Conservation (phyloP, 306 rosid species). For the Gastrolobium bilobum region DNA sequence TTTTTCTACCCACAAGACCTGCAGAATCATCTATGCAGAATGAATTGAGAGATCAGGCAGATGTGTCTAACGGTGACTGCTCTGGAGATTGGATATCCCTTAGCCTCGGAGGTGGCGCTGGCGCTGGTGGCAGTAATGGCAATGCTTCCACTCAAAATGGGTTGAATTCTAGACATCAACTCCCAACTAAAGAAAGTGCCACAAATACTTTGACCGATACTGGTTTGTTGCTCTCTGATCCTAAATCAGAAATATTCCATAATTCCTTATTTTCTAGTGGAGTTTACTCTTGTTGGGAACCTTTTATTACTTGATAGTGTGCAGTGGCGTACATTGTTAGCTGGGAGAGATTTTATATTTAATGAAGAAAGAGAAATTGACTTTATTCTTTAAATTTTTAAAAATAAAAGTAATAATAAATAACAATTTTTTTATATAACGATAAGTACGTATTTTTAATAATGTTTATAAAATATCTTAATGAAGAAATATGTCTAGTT, state of each 20-base stretch:
- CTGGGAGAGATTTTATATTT: neutral
- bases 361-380: no score
- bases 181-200: constrained; percentile 64
- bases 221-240: constrained; percentile 67
- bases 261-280: neutral
- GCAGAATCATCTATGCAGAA: constrained; percentile 74
- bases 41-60: constrained; percentile 80
- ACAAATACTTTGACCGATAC: constrained; percentile 71
- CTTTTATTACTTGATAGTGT: neutral
- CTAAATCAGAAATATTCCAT: constrained; percentile 23
- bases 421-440: neutral
- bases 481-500: neutral
- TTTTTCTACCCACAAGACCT: constrained; percentile 97
- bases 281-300: constrained; percentile 20
- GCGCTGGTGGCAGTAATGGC: constrained; percentile 68
- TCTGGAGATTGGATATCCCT: constrained; percentile 96
- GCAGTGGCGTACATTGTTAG: neutral
- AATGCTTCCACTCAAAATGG: constrained; percentile 73
- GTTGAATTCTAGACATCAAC: constrained; percentile 66
- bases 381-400: neutral
- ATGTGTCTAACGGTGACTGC: constrained; percentile 81
- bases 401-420: neutral
- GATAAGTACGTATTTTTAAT: neutral
- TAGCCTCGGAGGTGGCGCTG: constrained; percentile 83
- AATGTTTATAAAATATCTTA: neutral